Percentiles rank a stretch among this genome's conserved stretches.
Conservation (phyloP, 2,329 filamentous ascomycete genomes). For the Helicocarpus griseus region DNA sequence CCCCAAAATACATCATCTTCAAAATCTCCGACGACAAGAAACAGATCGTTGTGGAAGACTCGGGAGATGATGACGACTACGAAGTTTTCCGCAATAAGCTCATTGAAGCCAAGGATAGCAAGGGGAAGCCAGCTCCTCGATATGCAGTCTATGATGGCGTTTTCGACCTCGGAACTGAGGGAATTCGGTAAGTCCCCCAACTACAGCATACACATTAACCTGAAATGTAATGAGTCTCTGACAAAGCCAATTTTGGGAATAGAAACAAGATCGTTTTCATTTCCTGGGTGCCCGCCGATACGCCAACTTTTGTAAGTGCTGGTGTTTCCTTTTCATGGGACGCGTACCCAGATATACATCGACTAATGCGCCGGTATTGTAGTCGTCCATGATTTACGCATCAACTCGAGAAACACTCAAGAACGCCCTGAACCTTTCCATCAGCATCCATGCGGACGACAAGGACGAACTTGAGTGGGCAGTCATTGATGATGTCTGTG, state of each 20-base stretch:
- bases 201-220: slow-evolving; percentile 7
- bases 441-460: slow-evolving; percentile 34
- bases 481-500: slow-evolving; percentile 23
- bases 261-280: slow-evolving; percentile 45
- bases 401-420: slow-evolving; percentile 40
- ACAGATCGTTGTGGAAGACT: slow-evolving; percentile 39
- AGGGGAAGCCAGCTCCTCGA: slow-evolving; percentile 36
- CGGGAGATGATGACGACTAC: slow-evolving; percentile 36
- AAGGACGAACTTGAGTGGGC: slow-evolving; percentile 35
- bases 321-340: neutral
- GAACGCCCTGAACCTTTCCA: slow-evolving; percentile 36
- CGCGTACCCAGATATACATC: neutral
- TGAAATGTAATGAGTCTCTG: neutral
- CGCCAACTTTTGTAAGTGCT: slow-evolving; percentile 31
- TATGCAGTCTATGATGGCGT: slow-evolving; percentile 44
- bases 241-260: too few species aligned
- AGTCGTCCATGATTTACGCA: slow-evolving; percentile 44
- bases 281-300: slow-evolving; percentile 36
- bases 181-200: slow-evolving; percentile 23
- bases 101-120: slow-evolving; percentile 30
- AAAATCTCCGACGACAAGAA: slow-evolving; percentile 43
- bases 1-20: slow-evolving; percentile 43
- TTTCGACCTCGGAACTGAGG: slow-evolving; percentile 38
- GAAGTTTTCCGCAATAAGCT: slow-evolving; percentile 40
- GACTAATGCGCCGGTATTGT: slow-evolving; percentile 10